Evolutionary conservation across 2,329 filamentous ascomycete genomes (phyloP), one percentile per base, ranked within the genome.

Genomic region (Cadophora malorum): DNA sequence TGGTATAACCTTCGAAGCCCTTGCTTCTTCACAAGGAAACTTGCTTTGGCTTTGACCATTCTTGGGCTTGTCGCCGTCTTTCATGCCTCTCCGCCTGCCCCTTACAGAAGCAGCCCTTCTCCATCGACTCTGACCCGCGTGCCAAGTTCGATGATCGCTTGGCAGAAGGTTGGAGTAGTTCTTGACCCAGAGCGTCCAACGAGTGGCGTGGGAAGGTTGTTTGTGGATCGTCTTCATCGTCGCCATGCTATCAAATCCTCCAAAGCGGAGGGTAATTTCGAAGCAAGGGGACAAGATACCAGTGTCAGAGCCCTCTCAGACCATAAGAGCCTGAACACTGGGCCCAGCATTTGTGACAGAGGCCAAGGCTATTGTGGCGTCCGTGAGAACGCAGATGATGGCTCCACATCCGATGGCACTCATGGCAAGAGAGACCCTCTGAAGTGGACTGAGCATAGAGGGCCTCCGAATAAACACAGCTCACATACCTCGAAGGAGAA

Each of bases 401-500:
- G 21, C 21, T 21, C 21, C 12, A n/a, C 38, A 8, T 59, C 19
- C 21, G 33, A 45, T n/a, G 35, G 38, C 3, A 35, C 35, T 14
- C 12, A 16, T 16, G 45, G 19, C 45, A 63, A 41, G 5, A 35
- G 35, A 41, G 12, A 16, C 12, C 21, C 35, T 41, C 56, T 59
- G n/a, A 59, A 41, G 33, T 59, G 56, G 56, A 50, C 41, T 50
- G 45, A 33, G 41, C 50, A 64, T n/a, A 50, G 61, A 3, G 61
- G 61, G 10, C 61, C 61, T 45, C 61, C 61, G 1, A 64, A 64
- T 28, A 52, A 38, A 14, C 50, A 64, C 33, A 53, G n/a, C 33
- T 49, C 45, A 21, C 12, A 49, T 49, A 49, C 45, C n/a, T 49
- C 45, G 19, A 49, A 49, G 45, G 45, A 59, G 3, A 14, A 41